Base-by-base conservation (phyloP, 495 filamentous ascomycete species). In the Tetracladium marchalianum region DNA sequence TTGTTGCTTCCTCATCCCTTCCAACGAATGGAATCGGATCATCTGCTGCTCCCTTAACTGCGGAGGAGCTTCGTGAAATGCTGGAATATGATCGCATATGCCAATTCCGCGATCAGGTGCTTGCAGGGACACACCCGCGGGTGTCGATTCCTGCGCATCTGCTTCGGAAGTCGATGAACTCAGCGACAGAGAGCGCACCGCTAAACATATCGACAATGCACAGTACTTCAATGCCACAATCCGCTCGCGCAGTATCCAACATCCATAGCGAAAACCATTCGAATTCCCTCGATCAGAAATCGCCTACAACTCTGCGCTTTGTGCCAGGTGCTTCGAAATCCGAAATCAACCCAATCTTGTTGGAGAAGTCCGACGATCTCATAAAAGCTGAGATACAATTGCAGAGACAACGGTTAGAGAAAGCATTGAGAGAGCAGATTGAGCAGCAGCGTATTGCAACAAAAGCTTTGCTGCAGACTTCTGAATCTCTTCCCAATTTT, bases 281-380 rank as follows among this genome's bases (percentile, higher is more conserved):
- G 10, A 37, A 50, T 11, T 46, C 53, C 11, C 48, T 41, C 17
- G 48, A 53, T 42, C 41, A 51, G 33, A 44, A 31, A 39, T 53
- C 58, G 44, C 53, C 53, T 51, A 64, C 52, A 54, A 55, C 36
- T 41, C 49, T 51, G 19, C 54, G 51, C 32, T 33, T 43, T 11
- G 41, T 52, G 44, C 36, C 51, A 15, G 46, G 54, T 34, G 22
- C 52, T 37, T 46, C 38, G 31, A 70, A 66, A 43, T 61, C 71
- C 18, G 67, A 72, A 49, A 84, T 90, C 54, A 78, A 89, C 61
- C 86, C 87, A 27, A 79, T 93, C 19, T 72, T 93, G 51, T 66
- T 90, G 62, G 77, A 81, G 44, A 95, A 95, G 61, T 89, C 89
- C 39, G 84, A 88, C 56, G 80, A 84, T 54, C 66, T 90, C 39